A percentile compares a stretch with the other conserved stretches of the same genome.
phyloP scores from a whole-genome alignment of 2,329 filamentous ascomycete genomes.

The Paecilomyces niveus region DNA sequence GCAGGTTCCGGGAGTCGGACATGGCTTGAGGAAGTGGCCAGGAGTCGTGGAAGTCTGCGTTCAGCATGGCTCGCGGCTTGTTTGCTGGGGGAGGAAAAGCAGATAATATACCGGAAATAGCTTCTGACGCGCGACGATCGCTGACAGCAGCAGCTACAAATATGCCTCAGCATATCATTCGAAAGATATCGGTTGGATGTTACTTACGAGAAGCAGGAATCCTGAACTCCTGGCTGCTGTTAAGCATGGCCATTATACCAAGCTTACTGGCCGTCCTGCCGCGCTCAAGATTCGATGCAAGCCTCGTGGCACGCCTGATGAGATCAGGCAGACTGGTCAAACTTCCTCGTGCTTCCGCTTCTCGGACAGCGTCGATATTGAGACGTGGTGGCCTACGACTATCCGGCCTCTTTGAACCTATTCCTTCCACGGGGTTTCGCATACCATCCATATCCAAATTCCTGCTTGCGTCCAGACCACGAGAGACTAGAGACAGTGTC shows the following conservation, averaged over 20 bases:
- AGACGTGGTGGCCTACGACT: conserved; percentile 58
- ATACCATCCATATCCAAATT: neutral
- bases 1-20: conserved; percentile 25
- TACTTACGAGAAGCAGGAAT: conserved; percentile 19
- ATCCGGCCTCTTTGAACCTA: conserved; percentile 34
- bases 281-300: conserved; percentile 82
- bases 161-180: conserved; percentile 3
- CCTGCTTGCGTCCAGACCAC: conserved; percentile 12
- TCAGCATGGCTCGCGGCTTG: conserved; percentile 38
- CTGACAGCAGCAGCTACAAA: conserved; percentile 2
- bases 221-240: conserved; percentile 17
- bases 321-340: conserved; percentile 87
- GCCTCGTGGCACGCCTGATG: conserved; percentile 76
- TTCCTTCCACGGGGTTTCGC: conserved; percentile 20
- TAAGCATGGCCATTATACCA: conserved; percentile 44
- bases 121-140: conserved; percentile 40
- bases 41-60: conserved; percentile 20
- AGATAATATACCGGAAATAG: conserved; percentile 58
- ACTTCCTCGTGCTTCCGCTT: conserved; percentile 77
- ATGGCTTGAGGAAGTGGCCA: conserved; percentile 34
- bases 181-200: conserved; percentile 2
- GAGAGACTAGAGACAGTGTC: conserved; percentile 15
- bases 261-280: conserved; percentile 61
- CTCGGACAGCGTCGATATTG: conserved; percentile 73
- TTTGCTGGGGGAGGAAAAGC: conserved; percentile 54